Evolutionary conservation across 345 rosid species (phyloP).

Genomic region (Syzygium jambos): DNA sequence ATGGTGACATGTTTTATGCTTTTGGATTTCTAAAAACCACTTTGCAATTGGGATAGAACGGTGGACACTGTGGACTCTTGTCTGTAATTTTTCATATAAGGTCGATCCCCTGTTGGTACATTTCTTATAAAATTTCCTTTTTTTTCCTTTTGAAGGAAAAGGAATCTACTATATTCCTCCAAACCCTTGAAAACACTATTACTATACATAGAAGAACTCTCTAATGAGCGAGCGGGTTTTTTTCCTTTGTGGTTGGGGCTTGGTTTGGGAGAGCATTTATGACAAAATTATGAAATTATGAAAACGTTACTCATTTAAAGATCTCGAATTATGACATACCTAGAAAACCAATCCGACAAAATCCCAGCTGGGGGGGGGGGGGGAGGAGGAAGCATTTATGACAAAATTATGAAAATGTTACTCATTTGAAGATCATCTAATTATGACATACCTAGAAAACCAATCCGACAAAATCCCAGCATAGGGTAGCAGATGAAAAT

Average conservation of each 20-base stretch:
- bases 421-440: neutral
- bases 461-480: constrained; percentile 33
- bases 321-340: constrained; percentile 16
- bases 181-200: neutral
- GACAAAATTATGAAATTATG: too few species aligned
- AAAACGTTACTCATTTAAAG: too few species aligned
- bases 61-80: neutral
- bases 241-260: too few species aligned
- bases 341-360: constrained; percentile 33
- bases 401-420: neutral
- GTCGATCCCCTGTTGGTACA: neutral
- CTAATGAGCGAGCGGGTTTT: too few species aligned
- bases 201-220: neutral
- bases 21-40: neutral
- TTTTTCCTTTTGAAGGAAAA: neutral
- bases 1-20: neutral
- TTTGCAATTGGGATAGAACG: neutral
- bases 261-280: too few species aligned
- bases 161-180: neutral
- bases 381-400: neutral
- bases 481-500: constrained; percentile 54
- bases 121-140: neutral
- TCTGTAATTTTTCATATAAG: neutral
- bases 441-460: constrained; percentile 33
- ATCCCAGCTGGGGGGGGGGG: constrained; percentile 2